Evolutionary conservation across 225 moss, liverwort and hornwort species (phyloP), one percentile per base, ranked within the genome.

Genomic region (Antitrichia curtipendula): DNA sequence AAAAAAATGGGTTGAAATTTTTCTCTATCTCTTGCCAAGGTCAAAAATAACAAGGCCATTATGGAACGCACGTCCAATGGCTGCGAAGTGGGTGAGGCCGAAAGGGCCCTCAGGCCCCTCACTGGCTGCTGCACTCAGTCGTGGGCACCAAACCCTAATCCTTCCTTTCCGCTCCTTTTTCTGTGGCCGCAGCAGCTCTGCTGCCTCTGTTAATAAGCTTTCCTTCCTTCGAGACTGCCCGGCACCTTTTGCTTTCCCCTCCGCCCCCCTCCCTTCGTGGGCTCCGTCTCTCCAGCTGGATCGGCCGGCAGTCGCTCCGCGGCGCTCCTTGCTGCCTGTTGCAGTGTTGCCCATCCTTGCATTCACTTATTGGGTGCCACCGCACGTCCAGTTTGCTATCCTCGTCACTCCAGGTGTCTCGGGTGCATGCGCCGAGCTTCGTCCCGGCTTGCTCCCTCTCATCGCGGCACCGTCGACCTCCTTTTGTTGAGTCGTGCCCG

Each of bases 131-230:
- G 53, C 73, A 31, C 38, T 27, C 56, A 7, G 75, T 50, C 61
- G 36, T 40, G 81, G 63, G 85, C 85, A 28, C 89, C 89, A 83
- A 89, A 89, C 89, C 89, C 89, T 89, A 89, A 89, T 89, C 83
- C 78, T 59, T 34, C 61, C 71, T 86, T 86, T 86, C 82, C 60
- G 76, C 82, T 29, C 82, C 85, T 77, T 75, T 86, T 82, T 53
- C 43, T 34, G 76, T 52, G 70, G 75, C 82, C 85, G 75, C 53
- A 64, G 71, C 47, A 9, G 27, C 72, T 28, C 5, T 31, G 38
- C 29, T 41, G 31, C 75, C 50, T 18, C 29, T 13, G 60, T 60
- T 62, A 53, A 6, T 41, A 83, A 56, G 56, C n/a, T 82, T n/a
- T 65, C 81, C 61, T 61, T 61, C 23, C 47, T 32, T 6, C 3